Conservation (phyloP, 2,329 filamentous ascomycete species). For the Nemania diffusa region DNA sequence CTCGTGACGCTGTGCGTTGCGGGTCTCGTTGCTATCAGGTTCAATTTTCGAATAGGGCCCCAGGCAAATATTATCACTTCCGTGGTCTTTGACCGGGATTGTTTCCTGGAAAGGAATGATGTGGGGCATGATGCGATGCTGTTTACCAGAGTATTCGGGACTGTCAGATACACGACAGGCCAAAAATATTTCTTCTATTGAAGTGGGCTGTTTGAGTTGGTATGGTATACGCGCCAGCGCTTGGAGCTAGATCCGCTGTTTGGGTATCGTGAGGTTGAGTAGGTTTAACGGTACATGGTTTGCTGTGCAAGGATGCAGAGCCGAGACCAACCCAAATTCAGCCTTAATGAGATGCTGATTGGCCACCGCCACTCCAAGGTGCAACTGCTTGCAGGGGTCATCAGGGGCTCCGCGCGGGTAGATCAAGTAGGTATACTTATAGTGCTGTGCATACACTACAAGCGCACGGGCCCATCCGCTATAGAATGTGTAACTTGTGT, state of each 20-base stretch:
- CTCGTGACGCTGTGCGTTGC: slow-evolving; percentile 3
- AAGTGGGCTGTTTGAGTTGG: slow-evolving; percentile 37
- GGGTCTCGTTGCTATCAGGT: slow-evolving; percentile 8
- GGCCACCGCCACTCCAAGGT: slow-evolving; percentile 19
- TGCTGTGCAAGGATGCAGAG: slow-evolving; percentile 27
- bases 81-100: slow-evolving; percentile 10
- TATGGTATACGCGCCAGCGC: slow-evolving; percentile 38
- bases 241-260: slow-evolving; percentile 25
- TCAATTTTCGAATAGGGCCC: background rate
- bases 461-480: slow-evolving; percentile 5
- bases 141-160: slow-evolving; percentile 20
- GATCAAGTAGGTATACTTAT: no score
- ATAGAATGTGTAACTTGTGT: background rate
- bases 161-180: slow-evolving; percentile 35
- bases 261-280: slow-evolving; percentile 27
- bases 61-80: slow-evolving; percentile 2
- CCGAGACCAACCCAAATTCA: slow-evolving; percentile 17
- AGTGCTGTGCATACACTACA: background rate
- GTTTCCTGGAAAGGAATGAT: slow-evolving; percentile 3
- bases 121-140: slow-evolving; percentile 16
- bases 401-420: slow-evolving; percentile 28
- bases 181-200: slow-evolving; percentile 31
- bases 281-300: slow-evolving; percentile 11
- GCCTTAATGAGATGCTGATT: slow-evolving; percentile 26
- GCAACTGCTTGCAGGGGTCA: slow-evolving; percentile 25